Evolutionary conservation across 192 early-diverging fungal genomes (phyloP).

Genomic region (Kappamyces sp.): DNA sequence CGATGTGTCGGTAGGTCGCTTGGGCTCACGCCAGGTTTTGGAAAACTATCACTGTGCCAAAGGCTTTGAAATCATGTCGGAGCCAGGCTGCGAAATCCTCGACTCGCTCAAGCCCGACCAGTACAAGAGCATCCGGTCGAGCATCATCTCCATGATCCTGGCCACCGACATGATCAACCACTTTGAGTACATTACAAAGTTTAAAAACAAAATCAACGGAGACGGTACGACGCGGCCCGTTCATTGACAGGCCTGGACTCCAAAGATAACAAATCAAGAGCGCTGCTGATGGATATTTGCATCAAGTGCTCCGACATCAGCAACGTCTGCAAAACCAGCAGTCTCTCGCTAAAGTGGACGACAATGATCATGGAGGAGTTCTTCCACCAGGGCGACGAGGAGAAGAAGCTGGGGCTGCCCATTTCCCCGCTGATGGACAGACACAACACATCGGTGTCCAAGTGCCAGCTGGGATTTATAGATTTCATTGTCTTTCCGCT

Average conservation of each 20-base stretch:
- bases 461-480: slow-evolving; percentile 59
- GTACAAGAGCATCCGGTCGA: slow-evolving; percentile 36
- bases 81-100: slow-evolving; percentile 43
- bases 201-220: slow-evolving; percentile 48
- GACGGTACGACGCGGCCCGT: slow-evolving; percentile 12
- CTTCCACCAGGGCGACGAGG: slow-evolving; percentile 30
- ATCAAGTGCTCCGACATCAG: slow-evolving; percentile 58
- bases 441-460: slow-evolving; percentile 39
- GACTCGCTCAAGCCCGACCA: slow-evolving; percentile 34
- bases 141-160: slow-evolving; percentile 41
- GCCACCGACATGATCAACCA: slow-evolving; percentile 56
- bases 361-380: slow-evolving; percentile 56
- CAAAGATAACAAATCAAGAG: slow-evolving; percentile 37
- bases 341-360: slow-evolving; percentile 48
- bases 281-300: slow-evolving; percentile 45
- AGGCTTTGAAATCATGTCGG: slow-evolving; percentile 41
- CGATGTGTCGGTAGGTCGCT: slow-evolving; percentile 26
- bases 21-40: slow-evolving; percentile 23
- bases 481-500: slow-evolving; percentile 54
- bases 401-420: slow-evolving; percentile 30
- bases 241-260: slow-evolving; percentile 25
- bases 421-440: slow-evolving; percentile 55
- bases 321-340: slow-evolving; percentile 43
- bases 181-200: slow-evolving; percentile 57
- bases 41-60: slow-evolving; percentile 51